phyloP scores from a whole-genome alignment of 371 early-diverging fungal species.

The Mucor saturninus region DNA sequence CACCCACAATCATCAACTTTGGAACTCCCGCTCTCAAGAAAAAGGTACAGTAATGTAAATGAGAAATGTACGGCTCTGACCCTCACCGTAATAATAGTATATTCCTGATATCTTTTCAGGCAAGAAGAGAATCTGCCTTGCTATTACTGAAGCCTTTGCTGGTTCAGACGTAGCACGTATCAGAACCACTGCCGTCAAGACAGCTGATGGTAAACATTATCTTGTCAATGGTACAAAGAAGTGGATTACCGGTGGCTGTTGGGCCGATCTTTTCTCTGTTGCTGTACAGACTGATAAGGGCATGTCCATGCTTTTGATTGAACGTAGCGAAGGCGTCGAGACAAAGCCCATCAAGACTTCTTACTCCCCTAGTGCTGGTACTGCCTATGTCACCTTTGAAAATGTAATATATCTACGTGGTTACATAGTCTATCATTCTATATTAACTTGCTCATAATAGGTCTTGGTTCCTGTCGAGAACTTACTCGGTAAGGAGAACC shows the following conservation, averaged over 20 bases:
- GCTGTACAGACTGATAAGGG: slow-evolving; percentile 74
- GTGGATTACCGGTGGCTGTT: slow-evolving; percentile 84
- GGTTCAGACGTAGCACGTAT: slow-evolving; percentile 85
- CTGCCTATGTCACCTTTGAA: slow-evolving; percentile 58
- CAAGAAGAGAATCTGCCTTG: slow-evolving; percentile 78
- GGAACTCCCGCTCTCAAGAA: slow-evolving; percentile 44
- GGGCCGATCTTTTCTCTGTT: slow-evolving; percentile 70
- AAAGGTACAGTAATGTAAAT: slow-evolving; percentile 28
- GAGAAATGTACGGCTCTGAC: too few relatives aligned
- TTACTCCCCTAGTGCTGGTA: slow-evolving; percentile 67
- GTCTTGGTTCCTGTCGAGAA: slow-evolving; percentile 69
- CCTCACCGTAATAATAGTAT: slow-evolving; percentile 45
- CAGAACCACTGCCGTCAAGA: slow-evolving; percentile 71
- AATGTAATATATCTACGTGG: slow-evolving; percentile 33
- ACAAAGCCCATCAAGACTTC: slow-evolving; percentile 69
- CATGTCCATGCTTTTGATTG: slow-evolving; percentile 74
- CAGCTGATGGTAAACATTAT: slow-evolving; percentile 70
- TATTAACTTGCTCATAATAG: too few relatives aligned
- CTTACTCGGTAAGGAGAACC: slow-evolving; percentile 71
- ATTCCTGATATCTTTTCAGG: slow-evolving; percentile 74
- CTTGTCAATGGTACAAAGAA: slow-evolving; percentile 70
- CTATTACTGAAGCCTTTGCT: slow-evolving; percentile 69
- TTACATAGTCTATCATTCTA: too few relatives aligned
- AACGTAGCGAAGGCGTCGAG: slow-evolving; percentile 71
- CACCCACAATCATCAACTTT: slow-evolving; percentile 67